Percentiles rank a stretch among this genome's conserved stretches.
Conservation (phyloP, 2,329 filamentous ascomycete genomes). For the Ustulina deusta region DNA sequence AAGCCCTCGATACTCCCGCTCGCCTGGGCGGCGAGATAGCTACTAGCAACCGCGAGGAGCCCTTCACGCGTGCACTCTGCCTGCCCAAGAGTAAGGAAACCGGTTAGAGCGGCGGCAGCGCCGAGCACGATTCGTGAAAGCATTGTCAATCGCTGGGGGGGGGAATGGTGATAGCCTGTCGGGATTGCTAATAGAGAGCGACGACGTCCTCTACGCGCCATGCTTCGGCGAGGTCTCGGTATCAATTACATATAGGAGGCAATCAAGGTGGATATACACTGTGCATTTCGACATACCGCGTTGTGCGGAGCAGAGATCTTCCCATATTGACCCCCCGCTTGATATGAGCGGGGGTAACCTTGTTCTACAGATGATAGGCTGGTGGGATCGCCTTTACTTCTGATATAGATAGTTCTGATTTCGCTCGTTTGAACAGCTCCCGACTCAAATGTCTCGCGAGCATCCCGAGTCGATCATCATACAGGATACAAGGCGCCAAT, state of each 20-base stretch:
- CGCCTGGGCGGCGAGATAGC: constrained; percentile 47
- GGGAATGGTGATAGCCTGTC: neutral
- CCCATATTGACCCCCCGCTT: constrained; percentile 43
- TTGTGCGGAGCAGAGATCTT: constrained; percentile 40
- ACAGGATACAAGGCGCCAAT: neutral
- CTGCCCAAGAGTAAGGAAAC: constrained; percentile 11
- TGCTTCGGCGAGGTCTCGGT: constrained; percentile 26
- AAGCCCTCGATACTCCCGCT: constrained; percentile 43
- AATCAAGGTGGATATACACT: constrained; percentile 1
- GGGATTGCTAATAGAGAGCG: neutral
- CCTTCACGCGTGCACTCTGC: constrained; percentile 49
- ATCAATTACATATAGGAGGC: constrained; percentile 32
- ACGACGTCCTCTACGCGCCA: neutral
- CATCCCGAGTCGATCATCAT: neutral
- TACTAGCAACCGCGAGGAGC: constrained; percentile 47
- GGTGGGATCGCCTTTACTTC: neutral
- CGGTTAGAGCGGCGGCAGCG: constrained; percentile 25
- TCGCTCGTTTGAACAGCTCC: neutral
- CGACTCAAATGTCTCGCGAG: neutral
- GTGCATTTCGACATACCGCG: constrained; percentile 38
- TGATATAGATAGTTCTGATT: neutral
- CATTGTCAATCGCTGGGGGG: constrained; percentile 22
- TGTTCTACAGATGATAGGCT: constrained; percentile 2
- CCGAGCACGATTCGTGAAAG: constrained; percentile 17
- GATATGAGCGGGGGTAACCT: constrained; percentile 41